phyloP scores from a whole-genome alignment of 225 moss, liverwort and hornwort species.

The Polytrichum formosum region DNA sequence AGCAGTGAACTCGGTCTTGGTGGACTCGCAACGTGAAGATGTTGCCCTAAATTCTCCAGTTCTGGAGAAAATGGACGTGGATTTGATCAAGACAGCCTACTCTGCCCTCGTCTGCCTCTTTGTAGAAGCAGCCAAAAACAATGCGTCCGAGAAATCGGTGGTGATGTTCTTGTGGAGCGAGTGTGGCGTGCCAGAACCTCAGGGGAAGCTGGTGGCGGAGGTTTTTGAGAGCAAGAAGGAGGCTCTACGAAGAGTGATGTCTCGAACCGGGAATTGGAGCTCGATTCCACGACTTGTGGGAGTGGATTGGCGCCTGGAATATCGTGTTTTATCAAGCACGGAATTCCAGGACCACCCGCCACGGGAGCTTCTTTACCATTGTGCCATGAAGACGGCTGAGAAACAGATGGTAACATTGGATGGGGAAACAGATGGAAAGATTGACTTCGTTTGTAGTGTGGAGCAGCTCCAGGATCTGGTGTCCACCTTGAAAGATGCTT shows the following conservation, averaged over 20 bases:
- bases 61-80: constrained; percentile 68
- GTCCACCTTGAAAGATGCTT: constrained; percentile 69
- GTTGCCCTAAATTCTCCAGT: constrained; percentile 51
- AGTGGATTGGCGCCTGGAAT: constrained; percentile 75
- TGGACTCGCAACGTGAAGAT: constrained; percentile 57
- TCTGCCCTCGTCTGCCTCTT: constrained; percentile 72
- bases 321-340: constrained; percentile 41
- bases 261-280: constrained; percentile 48
- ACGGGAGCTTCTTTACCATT: constrained; percentile 71
- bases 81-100: constrained; percentile 65
- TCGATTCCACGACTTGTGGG: constrained; percentile 41
- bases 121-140: constrained; percentile 63
- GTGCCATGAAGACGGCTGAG: constrained; percentile 50
- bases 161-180: constrained; percentile 45
- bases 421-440: constrained; percentile 25
- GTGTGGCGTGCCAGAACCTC: constrained; percentile 44
- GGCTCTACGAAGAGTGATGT: constrained; percentile 44
- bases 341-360: constrained; percentile 32
- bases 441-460: constrained; percentile 63
- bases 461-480: constrained; percentile 83
- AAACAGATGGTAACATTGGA: constrained; percentile 20
- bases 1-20: constrained; percentile 53
- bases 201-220: constrained; percentile 43
- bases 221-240: constrained; percentile 55
- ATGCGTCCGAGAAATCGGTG: constrained; percentile 46